These are phyloP conservation scores for Vitis riparia DNA, from an alignment of 164 flowering plant species.

Conservation along the genomic window DNA sequence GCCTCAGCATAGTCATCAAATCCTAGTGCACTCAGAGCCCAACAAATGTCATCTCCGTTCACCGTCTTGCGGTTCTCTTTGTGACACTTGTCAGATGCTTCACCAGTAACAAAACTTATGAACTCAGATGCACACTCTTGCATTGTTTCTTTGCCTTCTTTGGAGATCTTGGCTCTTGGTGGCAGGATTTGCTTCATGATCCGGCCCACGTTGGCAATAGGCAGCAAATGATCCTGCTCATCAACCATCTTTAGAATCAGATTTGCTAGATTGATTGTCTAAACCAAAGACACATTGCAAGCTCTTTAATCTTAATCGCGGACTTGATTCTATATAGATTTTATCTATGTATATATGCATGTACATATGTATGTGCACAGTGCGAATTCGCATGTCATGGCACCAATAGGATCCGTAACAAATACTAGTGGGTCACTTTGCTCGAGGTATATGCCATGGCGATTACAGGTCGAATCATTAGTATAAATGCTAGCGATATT, in stretches of 20 bases:
- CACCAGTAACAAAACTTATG: conserved; percentile 74
- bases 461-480: background rate
- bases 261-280: conserved; percentile 4
- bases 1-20: conserved; percentile 65
- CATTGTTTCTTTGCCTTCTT: conserved; percentile 74
- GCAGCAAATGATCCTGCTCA: conserved; percentile 55
- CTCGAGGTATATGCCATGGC: background rate
- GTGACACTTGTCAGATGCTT: conserved; percentile 79
- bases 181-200: conserved; percentile 71
- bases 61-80: conserved; percentile 86
- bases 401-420: too few species aligned
- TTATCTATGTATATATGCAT: background rate
- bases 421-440: background rate
- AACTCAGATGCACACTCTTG: conserved; percentile 88
- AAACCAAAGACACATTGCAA: conserved; percentile 13
- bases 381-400: background rate
- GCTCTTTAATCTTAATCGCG: background rate
- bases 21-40: conserved; percentile 70
- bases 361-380: background rate
- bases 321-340: conserved; percentile 13
- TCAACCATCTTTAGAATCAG: conserved; percentile 19
- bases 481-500: too few species aligned
- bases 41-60: conserved; percentile 83
- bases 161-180: conserved; percentile 66
- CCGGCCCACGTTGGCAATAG: conserved; percentile 68